These are phyloP conservation scores for Alternaria sp. DNA, from an alignment of 2,329 filamentous ascomycete species.

Conservation along the genomic window DNA sequence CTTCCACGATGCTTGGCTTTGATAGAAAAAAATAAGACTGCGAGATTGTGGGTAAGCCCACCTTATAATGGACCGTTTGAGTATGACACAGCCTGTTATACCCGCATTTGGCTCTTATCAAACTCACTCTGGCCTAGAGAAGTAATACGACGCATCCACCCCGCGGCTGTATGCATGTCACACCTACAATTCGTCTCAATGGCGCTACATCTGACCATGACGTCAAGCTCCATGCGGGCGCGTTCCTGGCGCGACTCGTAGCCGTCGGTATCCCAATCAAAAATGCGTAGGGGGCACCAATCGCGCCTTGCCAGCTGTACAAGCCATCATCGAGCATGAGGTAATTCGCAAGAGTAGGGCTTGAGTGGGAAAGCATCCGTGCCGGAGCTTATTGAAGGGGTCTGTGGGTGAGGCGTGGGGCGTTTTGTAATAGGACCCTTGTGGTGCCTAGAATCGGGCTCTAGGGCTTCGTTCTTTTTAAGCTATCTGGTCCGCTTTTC, in stretches of 20 bases:
- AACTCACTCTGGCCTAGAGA: constrained; percentile 17
- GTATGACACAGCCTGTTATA: constrained; percentile 12
- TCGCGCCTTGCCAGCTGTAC: constrained; percentile 49
- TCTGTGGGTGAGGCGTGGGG: constrained; percentile 30
- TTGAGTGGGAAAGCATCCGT: constrained; percentile 17
- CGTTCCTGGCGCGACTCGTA: constrained; percentile 40
- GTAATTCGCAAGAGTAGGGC: constrained; percentile 24
- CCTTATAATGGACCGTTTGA: constrained; percentile 7
- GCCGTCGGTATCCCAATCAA: constrained; percentile 36
- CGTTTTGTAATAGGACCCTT: constrained; percentile 19
- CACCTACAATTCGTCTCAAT: constrained; percentile 11
- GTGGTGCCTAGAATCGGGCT: constrained; percentile 25
- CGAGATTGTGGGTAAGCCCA: constrained; percentile 1
- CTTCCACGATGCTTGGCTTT: constrained; percentile 1
- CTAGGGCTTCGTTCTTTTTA: constrained; percentile 10
- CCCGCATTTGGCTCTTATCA: constrained; percentile 18
- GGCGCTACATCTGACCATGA: constrained; percentile 25
- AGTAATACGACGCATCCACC: constrained; percentile 20
- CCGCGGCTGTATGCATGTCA: constrained; percentile 24
- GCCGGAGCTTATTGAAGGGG: constrained; percentile 25
- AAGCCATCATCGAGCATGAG: constrained; percentile 45
- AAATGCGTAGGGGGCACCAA: constrained; percentile 37
- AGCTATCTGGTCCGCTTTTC: constrained; percentile 22
- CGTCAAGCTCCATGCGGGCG: constrained; percentile 36
- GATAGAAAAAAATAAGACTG: neutral